A percentile compares a stretch with the other conserved stretches of the same genome.
phyloP scores from a whole-genome alignment of 768 basidiomycete genomes.

The Pleurotus citrinopileatus region DNA sequence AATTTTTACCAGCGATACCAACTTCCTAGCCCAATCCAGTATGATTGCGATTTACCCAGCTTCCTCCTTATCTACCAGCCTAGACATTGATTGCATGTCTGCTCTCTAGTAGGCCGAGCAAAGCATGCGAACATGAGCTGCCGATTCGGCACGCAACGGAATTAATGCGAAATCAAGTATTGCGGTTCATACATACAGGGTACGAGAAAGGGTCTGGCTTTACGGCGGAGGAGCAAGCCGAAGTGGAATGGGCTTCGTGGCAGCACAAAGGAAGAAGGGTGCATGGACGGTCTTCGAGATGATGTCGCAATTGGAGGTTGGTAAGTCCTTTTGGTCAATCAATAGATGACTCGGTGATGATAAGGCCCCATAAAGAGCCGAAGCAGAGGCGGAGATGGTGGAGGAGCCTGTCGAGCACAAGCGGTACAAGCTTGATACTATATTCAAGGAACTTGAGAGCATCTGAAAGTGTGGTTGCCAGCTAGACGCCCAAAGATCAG shows the following conservation, averaged over 20 bases:
- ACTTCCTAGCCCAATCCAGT: neutral
- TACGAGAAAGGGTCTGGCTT: neutral
- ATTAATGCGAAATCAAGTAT: neutral
- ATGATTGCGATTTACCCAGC: neutral
- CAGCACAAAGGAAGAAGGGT: neutral
- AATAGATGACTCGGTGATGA: too few species aligned
- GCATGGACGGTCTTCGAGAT: neutral
- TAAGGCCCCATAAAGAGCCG: too few species aligned
- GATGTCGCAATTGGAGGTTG: neutral
- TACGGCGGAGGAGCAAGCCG: neutral
- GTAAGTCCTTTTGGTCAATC: neutral
- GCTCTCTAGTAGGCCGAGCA: too few species aligned
- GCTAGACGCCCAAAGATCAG: too few species aligned
- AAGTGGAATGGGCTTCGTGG: neutral
- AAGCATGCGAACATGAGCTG: neutral
- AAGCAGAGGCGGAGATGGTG: too few species aligned
- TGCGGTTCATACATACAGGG: neutral
- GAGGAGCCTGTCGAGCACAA: too few species aligned
- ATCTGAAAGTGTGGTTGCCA: too few species aligned
- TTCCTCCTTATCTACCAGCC: neutral
- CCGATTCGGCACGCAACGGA: neutral
- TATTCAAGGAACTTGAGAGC: too few species aligned
- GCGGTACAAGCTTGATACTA: too few species aligned
- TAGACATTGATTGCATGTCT: too few species aligned
- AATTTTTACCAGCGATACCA: too few species aligned